phyloP scores from a whole-genome alignment of 768 basidiomycete species.

The Porphyrellus cyaneotinctus region DNA sequence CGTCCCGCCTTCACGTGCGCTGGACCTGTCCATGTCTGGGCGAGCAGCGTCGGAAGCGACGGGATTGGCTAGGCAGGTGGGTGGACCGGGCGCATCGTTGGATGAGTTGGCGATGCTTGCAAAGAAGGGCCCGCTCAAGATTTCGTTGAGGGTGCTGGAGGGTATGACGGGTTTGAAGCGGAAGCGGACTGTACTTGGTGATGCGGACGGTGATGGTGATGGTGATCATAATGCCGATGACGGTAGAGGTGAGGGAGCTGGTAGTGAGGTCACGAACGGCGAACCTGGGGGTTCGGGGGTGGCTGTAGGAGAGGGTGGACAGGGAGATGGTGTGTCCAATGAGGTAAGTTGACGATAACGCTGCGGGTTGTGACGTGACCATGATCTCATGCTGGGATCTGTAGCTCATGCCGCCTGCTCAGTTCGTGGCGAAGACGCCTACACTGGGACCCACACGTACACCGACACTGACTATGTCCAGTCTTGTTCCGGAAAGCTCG shows the following conservation, averaged over 20 bases:
- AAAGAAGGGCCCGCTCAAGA: slow-evolving; percentile 10
- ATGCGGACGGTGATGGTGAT: not conserved
- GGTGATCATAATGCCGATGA: not conserved
- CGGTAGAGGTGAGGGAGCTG: too few relatives aligned
- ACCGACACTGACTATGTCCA: not conserved
- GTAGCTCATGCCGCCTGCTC: not conserved
- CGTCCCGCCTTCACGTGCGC: too few relatives aligned
- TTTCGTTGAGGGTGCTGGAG: slow-evolving; percentile 6
- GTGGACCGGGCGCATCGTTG: slow-evolving; percentile 22
- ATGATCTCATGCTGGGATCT: not conserved
- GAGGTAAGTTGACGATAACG: too few relatives aligned
- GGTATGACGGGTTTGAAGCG: slow-evolving; percentile 12
- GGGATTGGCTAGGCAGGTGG: not conserved
- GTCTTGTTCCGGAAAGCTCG: not conserved
- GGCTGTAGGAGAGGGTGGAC: not conserved
- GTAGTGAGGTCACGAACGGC: too few relatives aligned
- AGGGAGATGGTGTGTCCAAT: not conserved
- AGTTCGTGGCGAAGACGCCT: not conserved
- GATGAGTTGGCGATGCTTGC: slow-evolving; percentile 16
- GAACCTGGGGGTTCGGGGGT: too few relatives aligned
- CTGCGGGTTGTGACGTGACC: not conserved
- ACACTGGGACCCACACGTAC: not conserved
- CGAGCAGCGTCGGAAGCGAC: not conserved
- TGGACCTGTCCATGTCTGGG: too few relatives aligned
- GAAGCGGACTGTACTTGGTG: slow-evolving; percentile 9